These are phyloP conservation scores for Populus alba DNA, from an alignment of 345 rosid species.

Conservation along the genomic window DNA sequence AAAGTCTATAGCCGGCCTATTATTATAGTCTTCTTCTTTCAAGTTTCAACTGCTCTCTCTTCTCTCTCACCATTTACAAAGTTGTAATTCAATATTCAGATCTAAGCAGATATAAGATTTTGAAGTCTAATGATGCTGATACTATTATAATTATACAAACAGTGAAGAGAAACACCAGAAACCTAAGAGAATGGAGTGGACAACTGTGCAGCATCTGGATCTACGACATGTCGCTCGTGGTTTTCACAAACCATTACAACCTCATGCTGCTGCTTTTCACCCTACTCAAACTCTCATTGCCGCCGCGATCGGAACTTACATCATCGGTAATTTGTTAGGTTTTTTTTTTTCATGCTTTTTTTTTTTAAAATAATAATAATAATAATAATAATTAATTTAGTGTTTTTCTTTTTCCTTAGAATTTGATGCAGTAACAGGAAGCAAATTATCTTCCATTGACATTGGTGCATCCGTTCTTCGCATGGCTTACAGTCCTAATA, in stretches of 20 bases:
- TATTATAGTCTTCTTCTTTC: no score
- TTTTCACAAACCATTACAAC: constrained; percentile 66
- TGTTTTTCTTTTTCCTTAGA: constrained; percentile 37
- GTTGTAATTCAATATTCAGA: neutral
- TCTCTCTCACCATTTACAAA: neutral
- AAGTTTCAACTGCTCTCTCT: neutral
- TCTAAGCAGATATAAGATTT: neutral
- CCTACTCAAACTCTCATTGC: constrained; percentile 75
- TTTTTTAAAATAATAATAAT: no score
- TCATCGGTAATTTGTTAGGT: constrained; percentile 50
- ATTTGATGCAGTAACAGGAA: constrained; percentile 87
- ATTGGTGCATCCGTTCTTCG: constrained; percentile 80
- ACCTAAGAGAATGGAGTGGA: constrained; percentile 80
- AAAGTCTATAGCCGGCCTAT: neutral
- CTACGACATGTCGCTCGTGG: constrained; percentile 79
- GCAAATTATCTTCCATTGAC: constrained; percentile 74
- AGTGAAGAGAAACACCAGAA: no score
- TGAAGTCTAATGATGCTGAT: neutral
- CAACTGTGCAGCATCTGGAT: constrained; percentile 96
- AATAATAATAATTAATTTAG: neutral
- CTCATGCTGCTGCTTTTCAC: constrained; percentile 89
- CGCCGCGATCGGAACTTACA: constrained; percentile 65
- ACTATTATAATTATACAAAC: no score
- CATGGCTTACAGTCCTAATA: constrained; percentile 81
- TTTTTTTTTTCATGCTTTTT: neutral